Evolutionary conservation across 768 basidiomycete species (phyloP).

Genomic region (Galerina sulciceps): DNA sequence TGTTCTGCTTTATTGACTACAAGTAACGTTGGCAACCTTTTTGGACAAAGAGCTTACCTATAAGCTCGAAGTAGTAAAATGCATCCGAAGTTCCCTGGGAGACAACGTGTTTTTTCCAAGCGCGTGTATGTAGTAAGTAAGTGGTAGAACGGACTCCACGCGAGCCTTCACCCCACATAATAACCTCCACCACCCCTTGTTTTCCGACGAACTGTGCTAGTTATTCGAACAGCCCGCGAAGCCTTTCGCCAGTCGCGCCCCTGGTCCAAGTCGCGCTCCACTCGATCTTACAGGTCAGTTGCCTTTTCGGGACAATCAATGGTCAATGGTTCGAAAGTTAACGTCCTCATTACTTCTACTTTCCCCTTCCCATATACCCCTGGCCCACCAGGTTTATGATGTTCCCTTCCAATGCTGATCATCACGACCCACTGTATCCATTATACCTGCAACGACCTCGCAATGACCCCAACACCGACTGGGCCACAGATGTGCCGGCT

Average conservation of each 20-base stretch:
- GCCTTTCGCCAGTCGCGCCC: too few species aligned
- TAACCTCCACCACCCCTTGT: not conserved
- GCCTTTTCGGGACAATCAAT: slow-evolving; percentile 30
- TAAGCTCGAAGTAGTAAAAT: slow-evolving; percentile 5
- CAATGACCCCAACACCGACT: slow-evolving; percentile 15
- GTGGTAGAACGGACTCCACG: slow-evolving; percentile 3
- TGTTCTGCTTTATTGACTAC: not conserved
- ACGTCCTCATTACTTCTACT: slow-evolving; percentile 4
- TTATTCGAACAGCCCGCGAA: too few species aligned
- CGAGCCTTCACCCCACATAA: not conserved
- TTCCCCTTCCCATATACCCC: slow-evolving; percentile 20
- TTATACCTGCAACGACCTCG: slow-evolving; percentile 20
- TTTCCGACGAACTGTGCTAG: not conserved
- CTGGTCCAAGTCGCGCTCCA: too few species aligned
- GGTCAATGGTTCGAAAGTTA: slow-evolving; percentile 25
- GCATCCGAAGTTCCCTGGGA: slow-evolving; percentile 24
- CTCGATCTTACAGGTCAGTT: slow-evolving; percentile 23
- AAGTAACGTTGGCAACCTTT: slow-evolving; percentile 16
- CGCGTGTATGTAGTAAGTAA: slow-evolving; percentile 2
- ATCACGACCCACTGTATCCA: slow-evolving; percentile 11
- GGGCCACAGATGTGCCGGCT: slow-evolving; percentile 8
- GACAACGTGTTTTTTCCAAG: slow-evolving; percentile 26
- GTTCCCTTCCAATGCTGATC: not conserved
- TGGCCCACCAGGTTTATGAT: slow-evolving; percentile 19
- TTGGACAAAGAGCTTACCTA: not conserved